Evolutionary conservation across 2,329 filamentous ascomycete genomes (phyloP), one percentile per base, ranked within the genome.

Genomic region (Dothistroma septosporum): DNA sequence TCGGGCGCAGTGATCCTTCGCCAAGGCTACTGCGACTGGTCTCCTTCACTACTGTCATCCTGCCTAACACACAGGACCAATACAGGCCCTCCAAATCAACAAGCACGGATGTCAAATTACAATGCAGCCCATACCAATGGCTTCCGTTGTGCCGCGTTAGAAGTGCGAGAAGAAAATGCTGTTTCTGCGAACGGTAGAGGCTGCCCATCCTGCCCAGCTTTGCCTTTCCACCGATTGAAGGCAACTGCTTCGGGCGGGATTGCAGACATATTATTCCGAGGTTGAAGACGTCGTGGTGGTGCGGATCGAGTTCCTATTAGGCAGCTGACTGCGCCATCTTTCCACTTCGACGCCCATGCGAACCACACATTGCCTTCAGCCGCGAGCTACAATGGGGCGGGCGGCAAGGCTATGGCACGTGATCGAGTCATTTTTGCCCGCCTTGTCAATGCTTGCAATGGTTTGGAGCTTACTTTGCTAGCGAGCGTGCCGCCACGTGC

Each of bases 61-160:
- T 35, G 21, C 33, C 56, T 24, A n/a, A 3, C 24, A 33, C 22
- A 21, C 44, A 59, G 33, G n/a, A 54, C 41, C 37, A 53, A 47
- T 49, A 32, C 37, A 19, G 41, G 19, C 47, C 32, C 55, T 35
- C 50, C 22, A 58, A 49, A 21, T 37, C 19, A 63, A 57, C 22
- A 52, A 93, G 92, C 92, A 96, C 90, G 89, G 90, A 96, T 96
- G 92, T 97, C 92, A 96, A 96, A 96, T 96, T 97, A 87, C 92
- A 94, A 93, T 89, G 82, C 85, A 85, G 87, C 87, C 87, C 74
- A 75, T 72, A 74, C 69, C 78, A 87, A 76, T 96, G 90, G 88
- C 90, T 92, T 86, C 82, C 84, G 86, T 92, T 94, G 92, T 91
- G 92, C 92, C 92, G 90, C 65, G 55, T 92, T 65, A 96, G 91